Conservation (phyloP, 331 rosid genomes). For the Pyrus hybrid region DNA sequence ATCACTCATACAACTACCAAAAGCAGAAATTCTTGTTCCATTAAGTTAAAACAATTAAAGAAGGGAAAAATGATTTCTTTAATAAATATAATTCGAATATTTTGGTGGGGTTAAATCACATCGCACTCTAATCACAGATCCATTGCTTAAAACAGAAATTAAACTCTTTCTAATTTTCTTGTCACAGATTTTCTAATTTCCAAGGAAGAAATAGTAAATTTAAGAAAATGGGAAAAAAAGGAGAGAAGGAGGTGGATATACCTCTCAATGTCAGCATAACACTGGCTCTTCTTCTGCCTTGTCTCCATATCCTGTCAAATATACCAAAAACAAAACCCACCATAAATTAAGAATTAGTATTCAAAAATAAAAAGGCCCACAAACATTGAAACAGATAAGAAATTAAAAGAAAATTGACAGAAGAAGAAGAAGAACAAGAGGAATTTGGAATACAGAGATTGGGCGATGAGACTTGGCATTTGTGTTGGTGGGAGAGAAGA, state of each 20-base stretch:
- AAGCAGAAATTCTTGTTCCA: not conserved
- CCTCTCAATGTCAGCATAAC: conserved; percentile 89
- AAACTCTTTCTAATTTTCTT: not conserved
- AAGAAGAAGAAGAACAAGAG: not conserved
- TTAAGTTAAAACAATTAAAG: not conserved
- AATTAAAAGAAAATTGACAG: not conserved
- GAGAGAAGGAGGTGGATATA: not conserved
- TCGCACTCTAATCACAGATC: not conserved
- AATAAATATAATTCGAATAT: too few relatives aligned
- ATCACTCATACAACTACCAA: too few relatives aligned
- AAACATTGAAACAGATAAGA: too few relatives aligned
- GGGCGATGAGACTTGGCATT: conserved; percentile 63
- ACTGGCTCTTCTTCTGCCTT: conserved; percentile 68
- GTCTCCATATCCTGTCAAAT: conserved; percentile 54
- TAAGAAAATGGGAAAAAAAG: not conserved
- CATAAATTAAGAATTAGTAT: not conserved
- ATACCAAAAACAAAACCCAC: not conserved
- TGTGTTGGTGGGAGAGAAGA: conserved; percentile 25
- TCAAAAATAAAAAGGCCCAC: not conserved
- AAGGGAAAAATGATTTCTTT: too few relatives aligned
- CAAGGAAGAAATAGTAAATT: not conserved
- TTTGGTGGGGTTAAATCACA: not conserved
- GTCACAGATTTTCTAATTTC: not conserved
- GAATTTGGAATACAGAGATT: conserved; percentile 33
- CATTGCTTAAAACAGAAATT: not conserved